A percentile compares a stretch with the other conserved stretches of the same genome.
Conservation (phyloP, 305 asterid genomes). For the Withania somnifera region DNA sequence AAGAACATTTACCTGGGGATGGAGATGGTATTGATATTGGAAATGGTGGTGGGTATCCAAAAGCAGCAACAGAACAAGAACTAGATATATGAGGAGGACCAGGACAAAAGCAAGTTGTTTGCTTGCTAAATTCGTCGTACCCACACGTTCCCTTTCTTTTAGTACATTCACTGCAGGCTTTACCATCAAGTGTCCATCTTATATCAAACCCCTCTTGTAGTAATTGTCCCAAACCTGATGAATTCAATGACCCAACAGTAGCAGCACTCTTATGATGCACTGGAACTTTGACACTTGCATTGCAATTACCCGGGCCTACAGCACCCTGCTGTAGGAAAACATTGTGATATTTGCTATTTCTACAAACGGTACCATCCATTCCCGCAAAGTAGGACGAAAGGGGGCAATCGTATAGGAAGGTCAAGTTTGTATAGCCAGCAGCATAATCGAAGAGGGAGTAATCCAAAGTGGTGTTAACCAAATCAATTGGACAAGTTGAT, state of each 20-base stretch:
- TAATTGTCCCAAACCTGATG: constrained; percentile 19
- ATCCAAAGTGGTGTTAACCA: constrained; percentile 46
- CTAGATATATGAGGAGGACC: constrained; percentile 21
- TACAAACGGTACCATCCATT: constrained; percentile 9
- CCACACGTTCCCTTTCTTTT: constrained; percentile 52
- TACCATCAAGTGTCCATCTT: constrained; percentile 36
- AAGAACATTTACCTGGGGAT: constrained; percentile 19
- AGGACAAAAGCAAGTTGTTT: constrained; percentile 46
- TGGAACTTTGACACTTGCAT: constrained; percentile 39
- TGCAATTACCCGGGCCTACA: constrained; percentile 34
- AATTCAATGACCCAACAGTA: constrained; percentile 8
- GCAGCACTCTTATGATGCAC: constrained; percentile 14
- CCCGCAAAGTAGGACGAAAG: not conserved
- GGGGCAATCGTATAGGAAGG: constrained; percentile 53
- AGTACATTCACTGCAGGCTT: constrained; percentile 32
- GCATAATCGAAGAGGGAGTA: constrained; percentile 32
- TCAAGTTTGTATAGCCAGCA: constrained; percentile 22
- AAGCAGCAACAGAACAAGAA: constrained; percentile 19
- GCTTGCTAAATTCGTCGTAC: constrained; percentile 15
- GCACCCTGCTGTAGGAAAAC: constrained; percentile 32
- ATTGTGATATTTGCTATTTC: not conserved
- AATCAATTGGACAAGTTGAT: constrained; percentile 35
- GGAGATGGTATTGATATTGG: constrained; percentile 6
- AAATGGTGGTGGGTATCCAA: constrained; percentile 10
- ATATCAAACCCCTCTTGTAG: constrained; percentile 45